These are phyloP conservation scores for Scleroderma citrinum DNA, from an alignment of 768 basidiomycete species.

Conservation along the genomic window DNA sequence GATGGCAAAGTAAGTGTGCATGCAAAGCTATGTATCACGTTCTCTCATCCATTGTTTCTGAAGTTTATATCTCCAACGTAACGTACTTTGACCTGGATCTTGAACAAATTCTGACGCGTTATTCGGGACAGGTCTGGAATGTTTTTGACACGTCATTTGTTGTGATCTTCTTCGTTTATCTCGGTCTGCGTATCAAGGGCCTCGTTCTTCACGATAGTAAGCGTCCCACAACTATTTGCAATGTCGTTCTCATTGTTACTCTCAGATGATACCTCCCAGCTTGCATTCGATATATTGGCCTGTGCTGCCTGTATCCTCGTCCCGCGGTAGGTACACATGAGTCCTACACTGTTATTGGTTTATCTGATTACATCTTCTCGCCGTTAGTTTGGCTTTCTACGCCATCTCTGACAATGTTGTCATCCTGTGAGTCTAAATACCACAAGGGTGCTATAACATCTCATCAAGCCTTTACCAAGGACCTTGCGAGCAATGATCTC, in stretches of 20 bases:
- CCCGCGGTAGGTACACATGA: conserved; percentile 48
- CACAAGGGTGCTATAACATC: not conserved
- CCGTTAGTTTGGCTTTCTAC: conserved; percentile 66
- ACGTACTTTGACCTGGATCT: conserved; percentile 7
- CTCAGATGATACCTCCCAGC: conserved; percentile 40
- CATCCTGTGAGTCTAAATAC: conserved; percentile 49
- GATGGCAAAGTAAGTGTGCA: conserved; percentile 71
- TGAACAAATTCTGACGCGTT: conserved; percentile 1
- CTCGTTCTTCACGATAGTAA: conserved; percentile 48
- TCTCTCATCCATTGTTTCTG: conserved; percentile 3
- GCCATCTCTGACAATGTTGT: conserved; percentile 74
- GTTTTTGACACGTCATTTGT: conserved; percentile 78
- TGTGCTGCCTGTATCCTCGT: conserved; percentile 84
- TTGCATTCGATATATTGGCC: conserved; percentile 79
- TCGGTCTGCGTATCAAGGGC: conserved; percentile 60
- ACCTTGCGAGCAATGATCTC: conserved; percentile 78
- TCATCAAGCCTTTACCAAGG: conserved; percentile 32
- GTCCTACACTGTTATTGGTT: not conserved
- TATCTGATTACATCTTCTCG: conserved; percentile 1
- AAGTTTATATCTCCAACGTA: conserved; percentile 84
- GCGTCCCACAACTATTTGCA: conserved; percentile 7
- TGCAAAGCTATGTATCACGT: not conserved
- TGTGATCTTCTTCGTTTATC: conserved; percentile 61
- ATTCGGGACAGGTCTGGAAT: conserved; percentile 71
- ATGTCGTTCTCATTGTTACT: conserved; percentile 4